Conservation (phyloP, 768 basidiomycete species). For the Naganishia vaughanmartiniae region DNA sequence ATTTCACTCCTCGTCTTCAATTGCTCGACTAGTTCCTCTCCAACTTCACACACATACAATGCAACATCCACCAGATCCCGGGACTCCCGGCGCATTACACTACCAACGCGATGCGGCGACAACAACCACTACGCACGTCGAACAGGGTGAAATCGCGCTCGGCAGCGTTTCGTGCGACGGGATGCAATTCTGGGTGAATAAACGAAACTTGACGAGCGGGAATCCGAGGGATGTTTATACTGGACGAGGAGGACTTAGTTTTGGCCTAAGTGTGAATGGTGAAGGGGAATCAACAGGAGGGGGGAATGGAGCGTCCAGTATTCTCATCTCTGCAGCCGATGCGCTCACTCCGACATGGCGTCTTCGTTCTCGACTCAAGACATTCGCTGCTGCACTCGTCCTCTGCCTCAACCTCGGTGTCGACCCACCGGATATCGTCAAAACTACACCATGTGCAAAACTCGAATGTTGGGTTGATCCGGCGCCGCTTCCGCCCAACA, state of each 20-base stretch:
- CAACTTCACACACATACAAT: not conserved
- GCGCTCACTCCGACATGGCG: conserved; percentile 66
- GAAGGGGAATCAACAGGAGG: not conserved
- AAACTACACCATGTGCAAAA: conserved; percentile 91
- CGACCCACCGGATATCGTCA: conserved; percentile 95
- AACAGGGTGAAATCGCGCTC: not conserved
- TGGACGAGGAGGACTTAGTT: conserved; percentile 39
- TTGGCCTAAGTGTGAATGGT: not conserved
- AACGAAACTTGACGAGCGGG: conserved; percentile 85
- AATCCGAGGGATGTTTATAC: conserved; percentile 64
- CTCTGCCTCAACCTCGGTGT: conserved; percentile 95
- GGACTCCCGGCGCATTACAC: not conserved
- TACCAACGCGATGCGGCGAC: conserved; percentile 22
- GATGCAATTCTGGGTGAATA: conserved; percentile 54
- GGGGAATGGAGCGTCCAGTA: not conserved
- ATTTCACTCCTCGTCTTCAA: not conserved
- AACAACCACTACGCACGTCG: conserved; percentile 1
- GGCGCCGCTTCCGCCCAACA: conserved; percentile 81
- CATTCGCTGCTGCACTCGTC: conserved; percentile 75
- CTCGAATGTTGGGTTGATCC: conserved; percentile 98
- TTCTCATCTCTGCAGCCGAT: conserved; percentile 48
- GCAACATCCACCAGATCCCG: not conserved
- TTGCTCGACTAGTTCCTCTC: not conserved
- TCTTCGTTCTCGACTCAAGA: conserved; percentile 81
- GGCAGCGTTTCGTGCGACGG: conserved; percentile 12